A percentile compares a stretch with the other conserved stretches of the same genome.
Evolutionary conservation across 2,329 filamentous ascomycete species (phyloP).

Genomic region (Cordyceps militaris): DNA sequence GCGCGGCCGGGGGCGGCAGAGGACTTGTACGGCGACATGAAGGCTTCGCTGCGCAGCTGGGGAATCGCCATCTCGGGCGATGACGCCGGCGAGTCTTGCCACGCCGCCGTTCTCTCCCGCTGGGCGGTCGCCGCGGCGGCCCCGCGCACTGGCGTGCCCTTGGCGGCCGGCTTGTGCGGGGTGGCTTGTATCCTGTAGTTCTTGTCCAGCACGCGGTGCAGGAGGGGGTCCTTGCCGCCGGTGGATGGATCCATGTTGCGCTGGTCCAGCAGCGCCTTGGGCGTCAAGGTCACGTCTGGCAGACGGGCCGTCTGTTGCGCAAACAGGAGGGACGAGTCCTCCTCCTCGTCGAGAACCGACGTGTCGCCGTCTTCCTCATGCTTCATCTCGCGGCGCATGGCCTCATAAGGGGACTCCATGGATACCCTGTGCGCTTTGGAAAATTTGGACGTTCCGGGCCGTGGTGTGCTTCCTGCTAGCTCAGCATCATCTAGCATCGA

Average conservation of each 20-base stretch:
- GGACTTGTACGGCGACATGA: conserved; percentile 31
- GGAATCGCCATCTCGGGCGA: conserved; percentile 75
- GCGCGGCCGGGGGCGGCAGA: background rate
- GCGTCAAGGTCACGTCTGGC: conserved; percentile 58
- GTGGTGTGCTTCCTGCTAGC: conserved; percentile 61
- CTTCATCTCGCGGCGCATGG: conserved; percentile 60
- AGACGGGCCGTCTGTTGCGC: conserved; percentile 47
- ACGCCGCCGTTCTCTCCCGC: conserved; percentile 29
- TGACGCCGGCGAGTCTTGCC: conserved; percentile 57
- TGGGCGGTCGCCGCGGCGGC: conserved; percentile 20
- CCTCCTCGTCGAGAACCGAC: conserved; percentile 29
- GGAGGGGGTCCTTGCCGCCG: conserved; percentile 61
- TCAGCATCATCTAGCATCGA: conserved; percentile 61
- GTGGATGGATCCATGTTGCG: conserved; percentile 28
- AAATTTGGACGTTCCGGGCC: conserved; percentile 46
- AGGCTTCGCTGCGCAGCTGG: conserved; percentile 76
- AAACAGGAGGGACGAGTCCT: conserved; percentile 42
- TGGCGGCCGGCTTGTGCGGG: conserved; percentile 55
- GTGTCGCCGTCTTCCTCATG: conserved; percentile 32
- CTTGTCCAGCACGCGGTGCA: conserved; percentile 91
- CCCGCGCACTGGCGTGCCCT: conserved; percentile 40
- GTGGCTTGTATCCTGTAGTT: conserved; percentile 92
- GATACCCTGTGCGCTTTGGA: conserved; percentile 49
- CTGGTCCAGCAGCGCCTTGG: conserved; percentile 36
- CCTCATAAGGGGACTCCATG: conserved; percentile 71